Evolutionary conservation across 352 stramenopile species (phyloP).

Genomic region (Achlya hypogyna): DNA sequence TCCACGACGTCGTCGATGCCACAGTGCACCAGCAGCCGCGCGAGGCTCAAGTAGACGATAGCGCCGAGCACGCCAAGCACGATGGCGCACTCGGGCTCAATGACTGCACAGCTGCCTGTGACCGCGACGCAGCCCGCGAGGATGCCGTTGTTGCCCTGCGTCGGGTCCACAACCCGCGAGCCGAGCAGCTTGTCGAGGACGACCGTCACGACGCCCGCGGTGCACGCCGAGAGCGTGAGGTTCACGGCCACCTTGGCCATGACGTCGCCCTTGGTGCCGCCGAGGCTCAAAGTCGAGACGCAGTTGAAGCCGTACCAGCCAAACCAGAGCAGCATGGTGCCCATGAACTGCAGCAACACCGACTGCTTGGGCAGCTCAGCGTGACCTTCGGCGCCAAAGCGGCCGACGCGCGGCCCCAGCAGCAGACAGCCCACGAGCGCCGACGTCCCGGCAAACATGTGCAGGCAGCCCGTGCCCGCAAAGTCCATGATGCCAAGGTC

Average conservation of each 20-base stretch:
- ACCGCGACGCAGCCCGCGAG: conserved; percentile 73
- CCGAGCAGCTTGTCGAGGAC: conserved; percentile 27
- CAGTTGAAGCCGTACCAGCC: conserved; percentile 84
- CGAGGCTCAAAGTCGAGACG: conserved; percentile 41
- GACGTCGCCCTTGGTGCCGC: conserved; percentile 33
- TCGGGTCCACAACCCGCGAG: conserved; percentile 31
- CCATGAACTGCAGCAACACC: conserved; percentile 44
- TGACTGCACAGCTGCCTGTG: conserved; percentile 58
- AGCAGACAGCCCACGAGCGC: conserved; percentile 51
- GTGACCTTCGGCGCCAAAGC: conserved; percentile 50
- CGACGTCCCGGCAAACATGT: conserved; percentile 51
- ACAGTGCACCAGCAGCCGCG: conserved; percentile 25
- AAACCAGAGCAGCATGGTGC: conserved; percentile 76
- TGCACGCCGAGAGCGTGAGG: conserved; percentile 57
- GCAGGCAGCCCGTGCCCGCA: conserved; percentile 50
- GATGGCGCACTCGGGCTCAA: conserved; percentile 49
- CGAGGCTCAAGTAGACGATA: conserved; percentile 3
- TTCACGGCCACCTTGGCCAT: conserved; percentile 52
- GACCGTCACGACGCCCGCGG: conserved; percentile 50
- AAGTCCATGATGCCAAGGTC: conserved; percentile 48
- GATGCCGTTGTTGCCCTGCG: conserved; percentile 51
- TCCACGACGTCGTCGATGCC: conserved; percentile 79
- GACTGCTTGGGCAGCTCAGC: conserved; percentile 28
- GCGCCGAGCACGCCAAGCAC: conserved; percentile 46
- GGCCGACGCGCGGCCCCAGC: conserved; percentile 47